phyloP scores from a whole-genome alignment of 805 yeast genomes.

The Zygosaccharomyces pseudorouxii region DNA sequence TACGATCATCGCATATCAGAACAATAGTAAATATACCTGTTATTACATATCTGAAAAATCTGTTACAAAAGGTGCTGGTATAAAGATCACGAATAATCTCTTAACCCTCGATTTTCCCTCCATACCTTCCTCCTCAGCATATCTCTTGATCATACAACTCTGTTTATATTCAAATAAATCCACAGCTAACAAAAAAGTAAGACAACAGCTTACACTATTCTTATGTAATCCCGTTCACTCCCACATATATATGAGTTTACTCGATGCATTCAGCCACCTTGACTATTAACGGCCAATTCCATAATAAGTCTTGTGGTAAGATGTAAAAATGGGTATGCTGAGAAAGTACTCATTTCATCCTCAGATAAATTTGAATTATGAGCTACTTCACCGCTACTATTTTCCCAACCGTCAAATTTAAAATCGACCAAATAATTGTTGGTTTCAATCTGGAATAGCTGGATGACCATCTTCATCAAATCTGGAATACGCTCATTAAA shows the following conservation, averaged over 20 bases:
- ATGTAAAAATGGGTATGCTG: slow-evolving; percentile 93
- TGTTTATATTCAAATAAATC: no score
- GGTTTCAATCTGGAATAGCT: slow-evolving; percentile 90
- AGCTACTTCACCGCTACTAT: slow-evolving; percentile 35
- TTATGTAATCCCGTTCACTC: no score
- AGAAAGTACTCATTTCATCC: slow-evolving; percentile 82
- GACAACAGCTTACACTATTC: neutral
- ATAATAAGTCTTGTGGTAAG: slow-evolving; percentile 86
- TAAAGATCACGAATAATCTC: no score
- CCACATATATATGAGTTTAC: no score
- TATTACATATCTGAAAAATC: neutral
- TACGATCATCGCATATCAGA: neutral
- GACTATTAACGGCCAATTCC: slow-evolving; percentile 95
- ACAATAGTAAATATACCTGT: neutral
- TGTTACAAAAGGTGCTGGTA: no score
- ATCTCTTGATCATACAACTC: neutral
- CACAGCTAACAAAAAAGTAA: neutral
- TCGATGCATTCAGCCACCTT: slow-evolving; percentile 35
- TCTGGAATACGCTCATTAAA: slow-evolving; percentile 51
- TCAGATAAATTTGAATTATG: slow-evolving; percentile 34
- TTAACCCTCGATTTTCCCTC: no score
- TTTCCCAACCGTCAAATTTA: slow-evolving; percentile 97
- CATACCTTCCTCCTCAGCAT: neutral
- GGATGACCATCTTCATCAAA: slow-evolving; percentile 94
- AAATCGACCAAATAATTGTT: slow-evolving; percentile 94